Conservation (phyloP, 2,329 filamentous ascomycete species). For the Pseudocercospora vitis region DNA sequence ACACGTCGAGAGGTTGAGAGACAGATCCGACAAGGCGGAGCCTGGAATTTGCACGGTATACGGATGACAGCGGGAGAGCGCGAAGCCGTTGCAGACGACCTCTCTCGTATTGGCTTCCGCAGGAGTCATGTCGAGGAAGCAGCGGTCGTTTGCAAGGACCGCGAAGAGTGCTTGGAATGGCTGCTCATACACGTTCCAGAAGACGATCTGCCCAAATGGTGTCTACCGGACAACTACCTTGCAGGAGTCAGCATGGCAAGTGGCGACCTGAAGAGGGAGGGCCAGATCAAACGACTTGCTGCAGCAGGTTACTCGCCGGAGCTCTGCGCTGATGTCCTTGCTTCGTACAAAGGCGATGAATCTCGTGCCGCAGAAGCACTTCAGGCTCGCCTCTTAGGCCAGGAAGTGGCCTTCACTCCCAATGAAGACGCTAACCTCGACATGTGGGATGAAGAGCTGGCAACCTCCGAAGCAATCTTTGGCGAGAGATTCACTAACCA, state of each 20-base stretch:
- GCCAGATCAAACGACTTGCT: constrained; percentile 76
- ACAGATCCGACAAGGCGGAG: constrained; percentile 71
- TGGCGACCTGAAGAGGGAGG: constrained; percentile 76
- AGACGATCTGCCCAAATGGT: constrained; percentile 91
- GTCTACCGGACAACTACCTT: constrained; percentile 85
- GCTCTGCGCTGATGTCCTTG: constrained; percentile 75
- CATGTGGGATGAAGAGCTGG: constrained; percentile 82
- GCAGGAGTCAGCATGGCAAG: constrained; percentile 86
- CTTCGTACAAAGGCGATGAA: constrained; percentile 71
- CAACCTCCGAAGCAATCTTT: constrained; percentile 81
- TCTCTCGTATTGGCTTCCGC: constrained; percentile 81
- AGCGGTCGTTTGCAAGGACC: constrained; percentile 80
- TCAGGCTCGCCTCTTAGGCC: constrained; percentile 64
- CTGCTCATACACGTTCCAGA: constrained; percentile 94
- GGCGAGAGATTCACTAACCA: constrained; percentile 65
- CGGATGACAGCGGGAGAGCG: constrained; percentile 61
- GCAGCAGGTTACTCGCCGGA: constrained; percentile 82
- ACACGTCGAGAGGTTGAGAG: constrained; percentile 77
- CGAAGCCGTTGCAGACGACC: constrained; percentile 66
- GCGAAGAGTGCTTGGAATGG: constrained; percentile 93
- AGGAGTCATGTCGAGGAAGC: constrained; percentile 87
- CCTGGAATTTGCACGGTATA: constrained; percentile 83
- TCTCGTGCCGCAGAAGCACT: constrained; percentile 73
- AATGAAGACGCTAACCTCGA: constrained; percentile 47
- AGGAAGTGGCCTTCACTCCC: constrained; percentile 21